phyloP scores from a whole-genome alignment of 805 yeast species.

The Metschnikowia colocasiae region DNA sequence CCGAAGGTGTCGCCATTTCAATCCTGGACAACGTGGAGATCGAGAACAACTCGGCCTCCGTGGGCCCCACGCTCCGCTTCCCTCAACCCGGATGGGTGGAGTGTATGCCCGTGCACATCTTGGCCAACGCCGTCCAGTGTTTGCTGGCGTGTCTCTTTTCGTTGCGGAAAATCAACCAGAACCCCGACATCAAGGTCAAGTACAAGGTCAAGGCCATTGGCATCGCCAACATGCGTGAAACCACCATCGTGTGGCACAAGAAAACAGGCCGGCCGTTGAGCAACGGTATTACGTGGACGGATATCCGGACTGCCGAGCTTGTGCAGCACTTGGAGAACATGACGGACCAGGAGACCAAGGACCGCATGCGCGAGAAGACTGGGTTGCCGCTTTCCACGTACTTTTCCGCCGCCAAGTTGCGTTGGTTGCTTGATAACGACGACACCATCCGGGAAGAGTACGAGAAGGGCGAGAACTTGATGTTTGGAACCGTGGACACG shows the following conservation, averaged over 20 bases:
- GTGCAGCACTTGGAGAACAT: slow-evolving; percentile 59
- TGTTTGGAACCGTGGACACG: slow-evolving; percentile 93
- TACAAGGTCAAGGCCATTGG: slow-evolving; percentile 74
- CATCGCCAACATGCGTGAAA: slow-evolving; percentile 93
- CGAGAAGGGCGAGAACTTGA: slow-evolving; percentile 67
- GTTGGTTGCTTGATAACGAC: slow-evolving; percentile 85
- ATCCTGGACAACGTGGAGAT: slow-evolving; percentile 57
- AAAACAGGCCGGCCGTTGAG: slow-evolving; percentile 77
- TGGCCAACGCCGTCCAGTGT: slow-evolving; percentile 79
- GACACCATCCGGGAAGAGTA: slow-evolving; percentile 62
- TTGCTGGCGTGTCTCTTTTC: slow-evolving; percentile 60
- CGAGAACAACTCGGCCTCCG: slow-evolving; percentile 51
- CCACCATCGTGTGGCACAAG: slow-evolving; percentile 84
- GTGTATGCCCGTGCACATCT: slow-evolving; percentile 80
- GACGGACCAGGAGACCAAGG: slow-evolving; percentile 53
- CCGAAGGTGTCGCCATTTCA: slow-evolving; percentile 70
- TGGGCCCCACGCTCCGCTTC: slow-evolving; percentile 67
- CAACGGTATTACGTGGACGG: slow-evolving; percentile 95
- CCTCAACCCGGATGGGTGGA: slow-evolving; percentile 93
- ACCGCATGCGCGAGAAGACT: slow-evolving; percentile 56
- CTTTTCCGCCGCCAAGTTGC: slow-evolving; percentile 84
- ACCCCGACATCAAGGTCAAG: slow-evolving; percentile 48
- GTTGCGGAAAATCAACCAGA: slow-evolving; percentile 52
- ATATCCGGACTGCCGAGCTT: slow-evolving; percentile 75
- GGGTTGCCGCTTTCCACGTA: slow-evolving; percentile 91